Evolutionary conservation across 305 asterid genomes (phyloP).

Genomic region (Solanum hybrid): DNA sequence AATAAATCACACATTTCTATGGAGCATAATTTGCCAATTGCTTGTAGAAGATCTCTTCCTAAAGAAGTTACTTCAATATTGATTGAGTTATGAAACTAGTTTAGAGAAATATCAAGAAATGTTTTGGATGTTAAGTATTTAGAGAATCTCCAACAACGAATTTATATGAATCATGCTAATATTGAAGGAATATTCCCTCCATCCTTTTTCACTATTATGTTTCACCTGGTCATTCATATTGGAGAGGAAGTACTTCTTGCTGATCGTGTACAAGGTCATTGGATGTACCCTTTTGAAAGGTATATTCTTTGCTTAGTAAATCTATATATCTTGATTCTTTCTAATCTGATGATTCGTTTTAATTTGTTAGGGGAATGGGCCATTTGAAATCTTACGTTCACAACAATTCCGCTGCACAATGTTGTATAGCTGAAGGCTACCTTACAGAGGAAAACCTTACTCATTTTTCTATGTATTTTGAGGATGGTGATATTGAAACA

Average conservation of each 20-base stretch:
- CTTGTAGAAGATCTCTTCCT: too few relatives aligned
- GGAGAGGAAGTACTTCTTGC: not conserved
- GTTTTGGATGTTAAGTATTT: not conserved
- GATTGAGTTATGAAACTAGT: not conserved
- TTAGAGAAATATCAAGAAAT: not conserved
- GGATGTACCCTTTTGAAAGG: not conserved
- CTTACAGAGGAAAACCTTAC: not conserved
- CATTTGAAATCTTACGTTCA: not conserved
- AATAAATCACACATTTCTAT: not conserved
- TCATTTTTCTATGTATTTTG: not conserved
- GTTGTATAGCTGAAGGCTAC: not conserved
- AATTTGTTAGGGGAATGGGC: not conserved
- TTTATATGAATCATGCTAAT: not conserved
- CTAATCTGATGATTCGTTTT: not conserved
- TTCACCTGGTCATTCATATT: not conserved
- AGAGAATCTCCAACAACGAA: not conserved
- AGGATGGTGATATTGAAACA: not conserved
- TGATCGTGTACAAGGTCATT: not conserved
- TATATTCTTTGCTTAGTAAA: not conserved
- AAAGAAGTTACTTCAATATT: not conserved
- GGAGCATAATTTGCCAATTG: not conserved
- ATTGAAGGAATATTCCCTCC: not conserved
- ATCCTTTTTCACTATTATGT: not conserved
- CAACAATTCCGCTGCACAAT: not conserved
- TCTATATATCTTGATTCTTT: not conserved